A percentile compares a stretch with the other conserved stretches of the same genome.
These are phyloP conservation scores for Cylindrotheca fusiformis DNA, from an alignment of 108 stramenopile genomes.

Conservation along the genomic window DNA sequence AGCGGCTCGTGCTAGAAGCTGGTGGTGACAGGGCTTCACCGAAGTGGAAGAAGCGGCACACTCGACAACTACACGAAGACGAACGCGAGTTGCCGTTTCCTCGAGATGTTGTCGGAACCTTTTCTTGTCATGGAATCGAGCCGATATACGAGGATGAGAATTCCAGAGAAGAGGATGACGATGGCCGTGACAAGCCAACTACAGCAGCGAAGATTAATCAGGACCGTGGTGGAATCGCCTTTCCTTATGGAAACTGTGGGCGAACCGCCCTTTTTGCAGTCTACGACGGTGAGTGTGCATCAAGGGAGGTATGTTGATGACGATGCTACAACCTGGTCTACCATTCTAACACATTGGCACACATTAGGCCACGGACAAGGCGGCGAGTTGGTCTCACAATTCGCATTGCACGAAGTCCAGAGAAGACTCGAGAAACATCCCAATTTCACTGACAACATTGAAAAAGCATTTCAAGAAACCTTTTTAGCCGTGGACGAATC, in stretches of 20 bases:
- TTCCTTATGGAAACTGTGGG: conserved; percentile 76
- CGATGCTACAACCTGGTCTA: too few species aligned
- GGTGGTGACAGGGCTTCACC: too few species aligned
- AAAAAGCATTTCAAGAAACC: conserved; percentile 70
- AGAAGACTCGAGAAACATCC: conserved; percentile 57
- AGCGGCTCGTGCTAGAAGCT: too few species aligned
- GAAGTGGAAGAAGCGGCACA: conserved; percentile 40
- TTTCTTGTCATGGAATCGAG: conserved; percentile 95
- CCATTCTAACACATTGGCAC: background rate
- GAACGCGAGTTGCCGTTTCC: conserved; percentile 70
- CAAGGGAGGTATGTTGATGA: background rate
- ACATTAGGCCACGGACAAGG: conserved; percentile 81
- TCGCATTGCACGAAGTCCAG: conserved; percentile 83
- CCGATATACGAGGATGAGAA: conserved; percentile 74
- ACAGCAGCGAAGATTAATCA: conserved; percentile 93
- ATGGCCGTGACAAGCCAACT: conserved; percentile 39
- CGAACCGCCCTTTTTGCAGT: conserved; percentile 86
- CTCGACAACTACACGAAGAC: conserved; percentile 32
- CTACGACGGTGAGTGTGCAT: conserved; percentile 67
- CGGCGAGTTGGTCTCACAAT: conserved; percentile 90
- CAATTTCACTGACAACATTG: conserved; percentile 43
- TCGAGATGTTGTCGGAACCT: conserved; percentile 78
- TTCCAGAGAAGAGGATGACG: conserved; percentile 34
- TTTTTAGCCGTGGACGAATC: conserved; percentile 81
- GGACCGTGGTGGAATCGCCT: conserved; percentile 92